Conservation (phyloP, 768 basidiomycete species). For the Macrolepiota fuliginosa region DNA sequence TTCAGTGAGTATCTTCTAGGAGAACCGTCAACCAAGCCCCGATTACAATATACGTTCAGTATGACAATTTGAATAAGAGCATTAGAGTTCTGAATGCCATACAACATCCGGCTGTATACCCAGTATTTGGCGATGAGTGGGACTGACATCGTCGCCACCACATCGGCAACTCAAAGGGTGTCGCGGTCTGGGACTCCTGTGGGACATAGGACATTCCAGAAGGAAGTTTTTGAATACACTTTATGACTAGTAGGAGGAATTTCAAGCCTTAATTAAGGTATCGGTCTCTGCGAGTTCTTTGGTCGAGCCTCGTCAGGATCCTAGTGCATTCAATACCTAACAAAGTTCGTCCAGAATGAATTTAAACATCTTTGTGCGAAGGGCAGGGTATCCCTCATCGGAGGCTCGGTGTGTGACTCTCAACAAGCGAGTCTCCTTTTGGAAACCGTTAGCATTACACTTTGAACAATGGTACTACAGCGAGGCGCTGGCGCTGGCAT, state of each 20-base stretch:
- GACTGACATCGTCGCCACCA: conserved; percentile 49
- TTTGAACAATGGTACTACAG: conserved; percentile 48
- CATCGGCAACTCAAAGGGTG: conserved; percentile 26
- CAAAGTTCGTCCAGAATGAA: conserved; percentile 20
- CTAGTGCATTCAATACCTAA: conserved; percentile 20
- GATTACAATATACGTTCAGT: neutral
- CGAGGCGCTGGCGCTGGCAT: conserved; percentile 49
- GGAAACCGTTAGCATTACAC: too few relatives aligned
- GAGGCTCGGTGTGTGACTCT: conserved; percentile 20
- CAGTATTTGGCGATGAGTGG: conserved; percentile 45
- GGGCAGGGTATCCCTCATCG: conserved; percentile 20
- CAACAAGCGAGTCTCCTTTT: too few relatives aligned
- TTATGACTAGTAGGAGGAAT: conserved; percentile 44
- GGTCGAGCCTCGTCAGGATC: neutral
- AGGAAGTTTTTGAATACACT: conserved; percentile 38
- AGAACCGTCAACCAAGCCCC: neutral
- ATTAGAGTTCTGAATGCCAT: too few relatives aligned
- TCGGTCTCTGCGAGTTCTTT: neutral
- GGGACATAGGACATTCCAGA: conserved; percentile 20
- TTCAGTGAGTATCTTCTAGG: too few relatives aligned
- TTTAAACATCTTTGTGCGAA: conserved; percentile 17
- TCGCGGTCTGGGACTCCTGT: conserved; percentile 26
- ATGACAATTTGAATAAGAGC: neutral
- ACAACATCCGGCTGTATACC: conserved; percentile 50
- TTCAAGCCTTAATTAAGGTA: conserved; percentile 32